These are phyloP conservation scores for Rhizophora mangle DNA, from an alignment of 345 rosid genomes.

Conservation along the genomic window DNA sequence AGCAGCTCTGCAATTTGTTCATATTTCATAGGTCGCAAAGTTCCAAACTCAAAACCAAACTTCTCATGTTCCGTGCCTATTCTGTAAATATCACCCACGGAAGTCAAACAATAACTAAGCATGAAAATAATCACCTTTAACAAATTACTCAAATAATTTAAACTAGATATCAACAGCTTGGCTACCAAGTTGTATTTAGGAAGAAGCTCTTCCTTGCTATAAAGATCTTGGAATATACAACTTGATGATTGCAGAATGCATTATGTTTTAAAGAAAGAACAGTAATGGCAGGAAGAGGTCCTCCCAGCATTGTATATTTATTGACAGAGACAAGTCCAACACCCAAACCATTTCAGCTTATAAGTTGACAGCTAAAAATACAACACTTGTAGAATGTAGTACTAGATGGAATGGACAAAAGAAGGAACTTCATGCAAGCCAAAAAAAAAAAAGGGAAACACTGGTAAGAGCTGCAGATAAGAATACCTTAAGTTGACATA, in stretches of 20 bases:
- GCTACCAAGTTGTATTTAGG: background rate
- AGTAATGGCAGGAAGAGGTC: background rate
- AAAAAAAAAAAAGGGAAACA: no score
- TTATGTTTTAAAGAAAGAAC: background rate
- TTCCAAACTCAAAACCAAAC: conserved; percentile 85
- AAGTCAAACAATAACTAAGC: conserved; percentile 6
- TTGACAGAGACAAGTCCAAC: background rate
- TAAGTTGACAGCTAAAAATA: no score
- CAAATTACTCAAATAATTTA: background rate
- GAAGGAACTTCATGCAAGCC: no score
- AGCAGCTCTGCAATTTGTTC: conserved; percentile 91
- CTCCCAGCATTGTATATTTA: background rate
- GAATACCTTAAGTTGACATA: no score
- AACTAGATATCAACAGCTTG: background rate
- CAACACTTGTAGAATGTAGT: no score
- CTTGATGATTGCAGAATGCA: background rate
- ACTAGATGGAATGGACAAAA: no score
- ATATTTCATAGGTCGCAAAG: conserved; percentile 82
- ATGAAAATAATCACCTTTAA: background rate
- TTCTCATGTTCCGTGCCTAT: conserved; percentile 99
- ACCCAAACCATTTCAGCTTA: no score
- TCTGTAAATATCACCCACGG: conserved; percentile 41
- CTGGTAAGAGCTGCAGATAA: no score
- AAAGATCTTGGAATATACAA: background rate
- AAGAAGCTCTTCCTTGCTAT: background rate